Evolutionary conservation across 768 basidiomycete species (phyloP), one percentile per base, ranked within the genome.

Genomic region (Tricholoma matsutake): DNA sequence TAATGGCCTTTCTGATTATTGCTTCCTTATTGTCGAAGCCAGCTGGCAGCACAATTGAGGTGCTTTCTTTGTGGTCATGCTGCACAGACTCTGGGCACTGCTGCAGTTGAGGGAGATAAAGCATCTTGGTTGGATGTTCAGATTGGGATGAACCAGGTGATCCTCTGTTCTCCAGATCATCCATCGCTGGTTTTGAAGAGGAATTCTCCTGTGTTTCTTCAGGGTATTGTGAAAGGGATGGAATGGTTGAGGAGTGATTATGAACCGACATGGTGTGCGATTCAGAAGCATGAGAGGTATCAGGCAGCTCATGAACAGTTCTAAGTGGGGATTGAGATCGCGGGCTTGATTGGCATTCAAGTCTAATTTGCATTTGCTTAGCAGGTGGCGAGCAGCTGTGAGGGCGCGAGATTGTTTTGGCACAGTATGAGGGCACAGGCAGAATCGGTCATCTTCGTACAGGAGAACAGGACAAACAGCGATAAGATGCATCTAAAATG

Each of bases 381-480:
- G 56, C 29, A 22, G 69, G 56, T n/a, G 62, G 58, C 11, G 66
- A 67, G 25, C 60, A 67, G 58, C 71, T 72, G n/a, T 68, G 67
- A 35, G 66, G 63, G 13, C 71, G 68, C 29, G 72, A 58, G 16
- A 65, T 66, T 9, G 57, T 54, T 45, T 68, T 64, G 35, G 61
- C 58, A 54, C 68, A 68, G 59, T 59, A 61, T 14, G 68, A 67
- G 22, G 68, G 65, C 31, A 68, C 62, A 39, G 65, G 68, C 20
- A 66, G 67, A 31, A 57, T 60, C 14, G 61, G 56, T 60, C 71
- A 64, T 52, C 62, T 49, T 47, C 66, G 65, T 37, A 65, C 67
- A 34, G 71, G 72, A 58, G 73, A 71, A 20, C 70, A 65, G 10
- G 72, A 72, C 45, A 65, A 62, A 52, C 69, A 69, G 13, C 68